Conservation (phyloP, 352 stramenopile species). For the Aphanomyces stellatus region DNA sequence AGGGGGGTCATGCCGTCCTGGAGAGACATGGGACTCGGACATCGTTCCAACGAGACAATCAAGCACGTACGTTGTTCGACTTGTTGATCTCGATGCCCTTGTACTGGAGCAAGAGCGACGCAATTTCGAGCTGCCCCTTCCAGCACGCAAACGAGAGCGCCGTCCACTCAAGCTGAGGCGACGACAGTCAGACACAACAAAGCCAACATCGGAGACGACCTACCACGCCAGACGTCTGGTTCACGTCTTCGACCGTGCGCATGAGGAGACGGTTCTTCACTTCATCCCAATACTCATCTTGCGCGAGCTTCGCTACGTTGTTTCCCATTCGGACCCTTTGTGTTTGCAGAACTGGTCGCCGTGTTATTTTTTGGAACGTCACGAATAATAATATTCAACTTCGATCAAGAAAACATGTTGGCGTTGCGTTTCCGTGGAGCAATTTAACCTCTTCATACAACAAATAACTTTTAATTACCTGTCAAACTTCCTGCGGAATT, state of each 20-base stretch:
- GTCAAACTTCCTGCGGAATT: background rate
- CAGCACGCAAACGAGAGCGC: background rate
- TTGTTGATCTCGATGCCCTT: slow-evolving; percentile 12
- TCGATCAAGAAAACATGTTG: too few relatives aligned
- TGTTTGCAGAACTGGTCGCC: background rate
- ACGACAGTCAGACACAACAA: background rate
- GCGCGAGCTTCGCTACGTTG: slow-evolving; percentile 10
- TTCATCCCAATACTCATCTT: background rate
- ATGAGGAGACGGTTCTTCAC: background rate
- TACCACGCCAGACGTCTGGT: slow-evolving; percentile 3
- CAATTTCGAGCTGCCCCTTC: slow-evolving; percentile 1
- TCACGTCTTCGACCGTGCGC: background rate
- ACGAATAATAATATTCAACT: too few relatives aligned
- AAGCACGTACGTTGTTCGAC: background rate
- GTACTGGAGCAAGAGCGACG: background rate
- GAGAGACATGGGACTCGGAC: too few relatives aligned
- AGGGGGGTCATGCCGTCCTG: slow-evolving; percentile 13
- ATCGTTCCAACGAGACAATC: background rate
- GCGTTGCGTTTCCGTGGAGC: too few relatives aligned
- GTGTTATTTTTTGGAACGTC: background rate
- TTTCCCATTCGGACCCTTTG: background rate
- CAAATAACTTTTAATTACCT: background rate
- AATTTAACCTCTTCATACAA: background rate
- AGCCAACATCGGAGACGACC: background rate
- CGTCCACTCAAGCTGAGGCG: background rate